Conservation (phyloP, 2,329 filamentous ascomycete species). For the Beauveria sp. region DNA sequence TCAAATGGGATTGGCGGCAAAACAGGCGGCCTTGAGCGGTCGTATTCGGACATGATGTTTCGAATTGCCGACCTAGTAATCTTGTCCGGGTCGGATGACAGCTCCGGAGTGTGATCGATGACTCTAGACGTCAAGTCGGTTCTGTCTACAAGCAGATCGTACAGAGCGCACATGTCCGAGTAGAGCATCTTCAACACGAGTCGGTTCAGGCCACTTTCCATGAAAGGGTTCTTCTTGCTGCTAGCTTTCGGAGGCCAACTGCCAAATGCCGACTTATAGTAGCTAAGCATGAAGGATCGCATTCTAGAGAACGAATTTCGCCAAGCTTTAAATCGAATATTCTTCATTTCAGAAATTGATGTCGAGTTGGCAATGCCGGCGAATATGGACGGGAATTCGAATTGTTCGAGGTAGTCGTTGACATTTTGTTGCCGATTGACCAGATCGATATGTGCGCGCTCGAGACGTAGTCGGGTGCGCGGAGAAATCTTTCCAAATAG, state of each 20-base stretch:
- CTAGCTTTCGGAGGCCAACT: constrained; percentile 87
- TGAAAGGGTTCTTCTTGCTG: constrained; percentile 85
- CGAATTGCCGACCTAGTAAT: constrained; percentile 64
- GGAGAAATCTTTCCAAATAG: constrained; percentile 64
- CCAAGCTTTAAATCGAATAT: constrained; percentile 80
- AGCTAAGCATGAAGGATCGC: constrained; percentile 62
- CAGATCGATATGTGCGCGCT: constrained; percentile 74
- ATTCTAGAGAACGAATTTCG: constrained; percentile 65
- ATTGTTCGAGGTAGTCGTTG: constrained; percentile 69
- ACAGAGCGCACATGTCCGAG: constrained; percentile 75
- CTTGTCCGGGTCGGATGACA: constrained; percentile 49
- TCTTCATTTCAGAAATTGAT: constrained; percentile 65
- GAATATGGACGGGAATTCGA: constrained; percentile 87
- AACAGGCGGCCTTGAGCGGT: constrained; percentile 81
- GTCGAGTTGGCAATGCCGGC: constrained; percentile 81
- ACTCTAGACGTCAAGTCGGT: constrained; percentile 69
- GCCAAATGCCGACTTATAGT: constrained; percentile 53
- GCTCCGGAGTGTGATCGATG: constrained; percentile 55
- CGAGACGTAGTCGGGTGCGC: constrained; percentile 69
- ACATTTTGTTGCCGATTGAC: constrained; percentile 63
- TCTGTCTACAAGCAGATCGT: constrained; percentile 82
- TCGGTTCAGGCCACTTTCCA: constrained; percentile 79
- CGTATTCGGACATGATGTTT: constrained; percentile 77
- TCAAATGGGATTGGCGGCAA: constrained; percentile 89
- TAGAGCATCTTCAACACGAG: constrained; percentile 76